Base-by-base conservation (phyloP, 2,329 filamentous ascomycete genomes). In the Colletotrichum orbiculare region DNA sequence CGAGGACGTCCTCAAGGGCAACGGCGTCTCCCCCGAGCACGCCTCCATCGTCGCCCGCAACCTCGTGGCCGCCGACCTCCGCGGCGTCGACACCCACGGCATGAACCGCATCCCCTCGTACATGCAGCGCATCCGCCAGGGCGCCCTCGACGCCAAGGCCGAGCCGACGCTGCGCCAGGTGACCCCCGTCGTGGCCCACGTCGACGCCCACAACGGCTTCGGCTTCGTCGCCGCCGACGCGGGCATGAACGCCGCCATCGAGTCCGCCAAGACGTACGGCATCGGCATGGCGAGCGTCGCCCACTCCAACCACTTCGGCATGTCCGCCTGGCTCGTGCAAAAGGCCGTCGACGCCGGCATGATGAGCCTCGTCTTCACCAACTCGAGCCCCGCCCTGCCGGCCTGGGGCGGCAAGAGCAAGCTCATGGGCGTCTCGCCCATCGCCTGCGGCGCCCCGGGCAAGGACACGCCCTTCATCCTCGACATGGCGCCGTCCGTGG, bases 241-340 rank as follows among this genome's bases (percentile, higher is more conserved):
- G 59, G 91, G 85, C 34, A 94, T 95, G 88, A 74, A 76, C 1
- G 82, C 83, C 0, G 91, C 91, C 0, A 87, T 94, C 49, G 82
- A 85, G 9, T 89, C 91, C 77, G 91, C 91, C 0, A 77, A 80
- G 33, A 74, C 78, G 2, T 88, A 83, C 71, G 91, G 91, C 11
- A 91, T 95, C 67, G 92, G 92, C 34, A 89, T 96, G 85, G 90
- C 90, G 0, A 87, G 85, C 63, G 82, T 95, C 72, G 91, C 89
- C 75, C 89, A 91, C 76, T 91, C 89, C 45, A 95, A 95, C 71
- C 91, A 95, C 75, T 94, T 92, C 71, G 92, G 92, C 58, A 96
- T 96, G 92, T 85, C 85, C 4, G 92, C 92, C 0, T 95, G 91
- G 90, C 73, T 94, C 0, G 91, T 94, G 10, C 89, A 92, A 74